phyloP scores from a whole-genome alignment of 1,284 basidiomycete genomes.

The Thecaphora frezii region DNA sequence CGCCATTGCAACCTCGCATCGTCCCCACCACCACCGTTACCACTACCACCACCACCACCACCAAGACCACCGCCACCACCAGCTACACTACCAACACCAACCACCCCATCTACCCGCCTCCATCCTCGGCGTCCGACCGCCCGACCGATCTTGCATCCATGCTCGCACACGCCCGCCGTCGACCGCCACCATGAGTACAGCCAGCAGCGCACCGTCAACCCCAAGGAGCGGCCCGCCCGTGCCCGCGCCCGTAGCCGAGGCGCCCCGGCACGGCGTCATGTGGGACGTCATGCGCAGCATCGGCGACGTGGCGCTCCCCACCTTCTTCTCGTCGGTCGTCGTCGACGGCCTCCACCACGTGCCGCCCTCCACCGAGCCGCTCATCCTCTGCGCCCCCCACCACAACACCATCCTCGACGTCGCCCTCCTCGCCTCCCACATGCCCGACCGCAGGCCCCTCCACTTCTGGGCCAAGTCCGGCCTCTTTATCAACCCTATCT shows the following conservation, averaged over 20 bases:
- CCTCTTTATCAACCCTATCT: constrained; percentile 70
- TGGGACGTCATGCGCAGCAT: constrained; percentile 46
- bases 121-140: no score
- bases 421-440: constrained; percentile 63
- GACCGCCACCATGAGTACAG: background rate
- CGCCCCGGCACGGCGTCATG: constrained; percentile 35
- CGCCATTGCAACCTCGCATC: no score
- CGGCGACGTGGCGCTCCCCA: constrained; percentile 32
- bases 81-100: no score
- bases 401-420: constrained; percentile 64
- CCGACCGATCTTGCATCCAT: no score
- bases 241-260: background rate
- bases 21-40: no score
- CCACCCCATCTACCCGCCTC: no score
- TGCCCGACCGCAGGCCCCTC: constrained; percentile 75
- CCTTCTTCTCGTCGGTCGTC: constrained; percentile 38
- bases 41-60: no score
- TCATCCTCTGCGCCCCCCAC: constrained; percentile 46
- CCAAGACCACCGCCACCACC: no score
- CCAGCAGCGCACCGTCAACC: no score
- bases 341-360: constrained; percentile 18
- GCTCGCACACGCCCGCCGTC: no score
- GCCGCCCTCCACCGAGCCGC: constrained; percentile 17
- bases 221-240: no score
- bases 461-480: constrained; percentile 86